Conservation (phyloP, 768 basidiomycete genomes). For the Mycena belliarum region DNA sequence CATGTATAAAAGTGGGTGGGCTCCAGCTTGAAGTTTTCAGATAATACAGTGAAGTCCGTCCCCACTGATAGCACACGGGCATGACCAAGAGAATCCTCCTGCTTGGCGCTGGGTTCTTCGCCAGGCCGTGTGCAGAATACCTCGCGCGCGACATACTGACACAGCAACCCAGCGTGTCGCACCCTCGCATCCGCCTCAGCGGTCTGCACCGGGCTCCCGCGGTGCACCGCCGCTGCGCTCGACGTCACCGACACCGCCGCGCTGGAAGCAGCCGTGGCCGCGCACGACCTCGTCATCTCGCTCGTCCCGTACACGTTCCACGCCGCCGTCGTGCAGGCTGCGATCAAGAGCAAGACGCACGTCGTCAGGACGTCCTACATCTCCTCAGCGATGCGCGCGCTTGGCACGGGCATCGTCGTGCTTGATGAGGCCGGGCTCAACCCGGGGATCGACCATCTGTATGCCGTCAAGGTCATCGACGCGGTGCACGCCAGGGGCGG, state of each 20-base stretch:
- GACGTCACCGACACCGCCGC: constrained; percentile 70
- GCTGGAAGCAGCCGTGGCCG: constrained; percentile 79
- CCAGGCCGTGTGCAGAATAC: constrained; percentile 92
- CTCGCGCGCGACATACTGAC: constrained; percentile 53
- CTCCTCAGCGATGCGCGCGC: constrained; percentile 84
- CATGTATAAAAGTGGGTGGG: too few species aligned
- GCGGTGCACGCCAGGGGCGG: constrained; percentile 94
- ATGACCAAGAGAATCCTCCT: neutral
- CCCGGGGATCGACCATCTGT: constrained; percentile 92
- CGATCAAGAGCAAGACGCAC: constrained; percentile 84
- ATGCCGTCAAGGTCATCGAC: constrained; percentile 89
- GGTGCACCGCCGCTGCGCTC: constrained; percentile 72
- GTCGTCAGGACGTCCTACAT: constrained; percentile 97
- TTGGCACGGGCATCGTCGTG: constrained; percentile 91
- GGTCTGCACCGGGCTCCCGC: constrained; percentile 64
- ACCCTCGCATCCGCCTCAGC: constrained; percentile 75
- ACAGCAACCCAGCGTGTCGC: constrained; percentile 66
- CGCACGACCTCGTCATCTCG: constrained; percentile 91
- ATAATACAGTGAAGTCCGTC: too few species aligned
- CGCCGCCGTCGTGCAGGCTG: constrained; percentile 87
- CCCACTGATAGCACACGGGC: too few species aligned
- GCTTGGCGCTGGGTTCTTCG: constrained; percentile 70
- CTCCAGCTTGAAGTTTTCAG: too few species aligned
- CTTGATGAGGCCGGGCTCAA: constrained; percentile 98
- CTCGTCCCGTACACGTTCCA: constrained; percentile 95